Base-by-base conservation (phyloP, 2,329 filamentous ascomycete species). In the Didymella glomerata region DNA sequence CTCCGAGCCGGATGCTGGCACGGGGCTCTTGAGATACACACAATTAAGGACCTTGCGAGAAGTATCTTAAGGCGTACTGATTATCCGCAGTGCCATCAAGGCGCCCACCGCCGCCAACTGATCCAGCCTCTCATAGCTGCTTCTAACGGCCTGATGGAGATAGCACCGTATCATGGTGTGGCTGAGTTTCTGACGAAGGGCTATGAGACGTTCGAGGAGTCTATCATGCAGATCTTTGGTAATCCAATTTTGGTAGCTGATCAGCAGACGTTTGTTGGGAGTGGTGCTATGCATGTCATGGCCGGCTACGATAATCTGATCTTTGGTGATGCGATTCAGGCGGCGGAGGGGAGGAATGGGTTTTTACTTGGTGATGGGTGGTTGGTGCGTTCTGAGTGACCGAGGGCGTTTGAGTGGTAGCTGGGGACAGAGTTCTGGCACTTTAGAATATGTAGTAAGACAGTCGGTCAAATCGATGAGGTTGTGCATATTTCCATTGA, bases 281-380 rank as follows among this genome's bases (percentile, higher is more conserved):
- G 22, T 3, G 22, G n/a, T 1, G 46, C 49, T 10, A 36, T 60
- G 30, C 48, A 61, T 16, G 30, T 67, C 10, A 63, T 63, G 63
- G 59, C 48, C n/a, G 65, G 59, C 18, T 66, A 67, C 27, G 65
- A 67, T 14, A 57, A 62, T 22, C 40, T 63, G 11, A 61, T 67
- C 16, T 65, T 48, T 20, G 60, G 60, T 3, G 32, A 38, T 18
- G 50, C 47, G 10, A 49, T 60, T 8, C 16, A 41, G 34, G 58
- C 54, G 13, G 57, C 55, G 22, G 42, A 32, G 14, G 61, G 60
- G 5, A 44, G 38, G 13, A 38, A 60, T 46, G 54, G 61, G 1
- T 47, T 64, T 8, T n/a, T 62, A n/a, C 53, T 53, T 38, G 34
- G 40, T 6, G 58, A 64, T 22, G 20, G 6, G 4, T 45, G 58